phyloP scores from a whole-genome alignment of 2,329 filamentous ascomycete species.

The Blumeria graminis region DNA sequence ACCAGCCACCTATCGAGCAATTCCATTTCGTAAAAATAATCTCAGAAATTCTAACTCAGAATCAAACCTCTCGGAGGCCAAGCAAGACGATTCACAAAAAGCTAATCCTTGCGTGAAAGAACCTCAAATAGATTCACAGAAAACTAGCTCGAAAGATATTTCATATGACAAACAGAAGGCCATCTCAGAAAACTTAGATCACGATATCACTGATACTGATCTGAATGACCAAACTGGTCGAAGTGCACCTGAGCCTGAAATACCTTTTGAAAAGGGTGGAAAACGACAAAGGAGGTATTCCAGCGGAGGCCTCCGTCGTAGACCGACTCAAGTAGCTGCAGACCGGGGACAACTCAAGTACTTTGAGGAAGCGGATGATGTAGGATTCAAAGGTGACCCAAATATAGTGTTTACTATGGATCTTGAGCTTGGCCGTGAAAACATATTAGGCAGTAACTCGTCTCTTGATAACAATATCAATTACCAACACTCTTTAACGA shows the following conservation, averaged over 20 bases:
- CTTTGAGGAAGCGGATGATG: slow-evolving; percentile 71
- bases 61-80: slow-evolving; percentile 16
- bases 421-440: slow-evolving; percentile 12
- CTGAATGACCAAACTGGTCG: slow-evolving; percentile 27
- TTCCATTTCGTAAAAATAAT: slow-evolving; percentile 25
- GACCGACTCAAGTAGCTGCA: slow-evolving; percentile 47
- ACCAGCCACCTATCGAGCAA: slow-evolving; percentile 34
- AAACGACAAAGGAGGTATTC: slow-evolving; percentile 53
- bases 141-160: background rate
- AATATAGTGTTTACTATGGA: slow-evolving; percentile 50
- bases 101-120: slow-evolving; percentile 7
- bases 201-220: slow-evolving; percentile 13
- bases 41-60: slow-evolving; percentile 14
- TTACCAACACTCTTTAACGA: background rate
- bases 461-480: background rate
- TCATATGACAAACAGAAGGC: background rate
- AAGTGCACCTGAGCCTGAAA: slow-evolving; percentile 39
- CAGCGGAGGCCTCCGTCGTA: slow-evolving; percentile 54
- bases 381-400: slow-evolving; percentile 50
- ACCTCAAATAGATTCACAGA: background rate
- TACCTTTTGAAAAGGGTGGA: slow-evolving; percentile 6
- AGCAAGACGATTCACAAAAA: slow-evolving; percentile 14
- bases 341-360: slow-evolving; percentile 64
- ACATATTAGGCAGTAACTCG: background rate
- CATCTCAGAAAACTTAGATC: slow-evolving; percentile 1